Base-by-base conservation (phyloP, 768 basidiomycete species). In the Tylopilus plumbeoviolaceoides region DNA sequence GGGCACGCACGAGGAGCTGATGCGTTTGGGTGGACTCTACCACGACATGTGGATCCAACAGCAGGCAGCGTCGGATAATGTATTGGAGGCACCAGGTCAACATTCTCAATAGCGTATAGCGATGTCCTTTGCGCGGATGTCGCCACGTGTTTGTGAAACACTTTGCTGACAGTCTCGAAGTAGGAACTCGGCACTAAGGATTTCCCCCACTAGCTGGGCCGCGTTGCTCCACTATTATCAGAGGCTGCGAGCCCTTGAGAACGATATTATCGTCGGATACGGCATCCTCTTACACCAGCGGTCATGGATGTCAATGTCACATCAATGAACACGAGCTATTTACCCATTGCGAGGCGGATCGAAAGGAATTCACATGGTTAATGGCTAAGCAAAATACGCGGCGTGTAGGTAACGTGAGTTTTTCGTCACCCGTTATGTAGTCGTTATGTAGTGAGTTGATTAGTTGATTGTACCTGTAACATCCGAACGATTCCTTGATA, bases 1-100 rank as follows among this genome's bases (percentile, higher is more conserved):
- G 68, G 97, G 97, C 11, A 93, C 91, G 0, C 97, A 98, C 65
- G 88, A 92, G 35, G 84, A 91, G 65, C 73, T 98, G 17, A 72
- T 98, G 68, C 80, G 75, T 21, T 69, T 70, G 14, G 81, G 81
- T 14, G 88, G 90, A 2, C 63, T 92, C 53, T 93, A 93, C 66
- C 72, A 81, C 54, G 79, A 82, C 55, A 89, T 93, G 89, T 93
- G 91, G 91, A 70, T 79, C 44, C 80, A 87, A 64, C 90, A 93
- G 62, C 90, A 93, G 62, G 82, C 81, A 4, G 68, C 80, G 5
- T 68, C 70, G 68, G 59, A 69, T 21, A 61, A 50, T 43, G 52
- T 53, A 31, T 27, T n/a, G 47, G 67, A 69, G 11, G 44, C 43
- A n/a, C 28, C 42, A 36, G 44, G 38, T 50, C 59, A 59, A 18